Evolutionary conservation across 176 grass and related monocot genomes (phyloP), one percentile per base, ranked within the genome.

Genomic region (Bonia amplexicaulis): DNA sequence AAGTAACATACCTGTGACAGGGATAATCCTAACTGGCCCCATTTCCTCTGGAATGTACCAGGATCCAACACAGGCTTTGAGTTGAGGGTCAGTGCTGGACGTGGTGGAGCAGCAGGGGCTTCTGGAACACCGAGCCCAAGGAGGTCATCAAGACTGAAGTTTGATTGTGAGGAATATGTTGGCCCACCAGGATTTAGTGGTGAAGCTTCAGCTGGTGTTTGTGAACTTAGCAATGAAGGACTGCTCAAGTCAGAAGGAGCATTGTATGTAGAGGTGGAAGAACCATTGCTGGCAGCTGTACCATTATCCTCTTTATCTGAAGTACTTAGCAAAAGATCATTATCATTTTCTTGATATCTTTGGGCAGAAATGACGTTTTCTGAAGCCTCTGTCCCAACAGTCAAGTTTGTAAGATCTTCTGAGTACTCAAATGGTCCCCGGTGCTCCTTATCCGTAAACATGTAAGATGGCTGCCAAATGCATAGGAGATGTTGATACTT

Each of bases 401-500:
- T 78, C 84, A 96, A 85, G 69, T 79, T 94, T 42, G 89, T 84
- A 68, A 98, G 87, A 78, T 94, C 93, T 73, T 99, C 97, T 53
- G 97, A 92, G 69, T 92, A 96, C 79, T 96, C 97, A 72, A 99
- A 96, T 82, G 97, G 94, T 74, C 93, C 97, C 67, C 88, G 93
- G 86, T 99, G 97, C 77, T 96, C 93, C 88, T 94, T 94, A 42
- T 99, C 97, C 26, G 97, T 99, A 81, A 99, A 99, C 93, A 96
- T 89, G 85, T 99, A 99, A 51, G 93, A 96, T 14, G 97, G 97
- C 93, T 98, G 88, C 76, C 68, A 90, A 84, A 89, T 71, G 46
- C 75, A 94, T 52, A 82, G 69, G 53, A 78, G 39, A 84, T 27
- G 52, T 88, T 41, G 60, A 48, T 64, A 73, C 10, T 22, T 78